Conservation (phyloP, 2,329 filamentous ascomycete genomes). For the Canariomyces notabilis region DNA sequence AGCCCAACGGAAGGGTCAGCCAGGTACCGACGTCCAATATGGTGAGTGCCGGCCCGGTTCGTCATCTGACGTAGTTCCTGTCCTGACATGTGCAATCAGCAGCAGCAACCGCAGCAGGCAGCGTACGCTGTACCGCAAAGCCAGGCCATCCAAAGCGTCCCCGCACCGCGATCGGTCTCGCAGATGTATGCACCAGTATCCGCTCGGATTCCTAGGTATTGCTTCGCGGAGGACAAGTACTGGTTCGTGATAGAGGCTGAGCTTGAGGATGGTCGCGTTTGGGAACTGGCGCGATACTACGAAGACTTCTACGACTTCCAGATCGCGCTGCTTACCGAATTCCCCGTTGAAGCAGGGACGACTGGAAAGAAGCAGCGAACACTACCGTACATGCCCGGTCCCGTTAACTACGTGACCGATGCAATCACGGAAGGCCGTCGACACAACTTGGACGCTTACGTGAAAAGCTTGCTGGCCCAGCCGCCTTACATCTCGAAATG, state of each 20-base stretch:
- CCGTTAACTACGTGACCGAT: slow-evolving; percentile 97
- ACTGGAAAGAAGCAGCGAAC: slow-evolving; percentile 72
- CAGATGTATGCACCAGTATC: slow-evolving; percentile 70
- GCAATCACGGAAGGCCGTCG: slow-evolving; percentile 90
- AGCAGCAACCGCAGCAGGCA: slow-evolving; percentile 19
- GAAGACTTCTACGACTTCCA: slow-evolving; percentile 99
- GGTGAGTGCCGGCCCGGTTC: slow-evolving; percentile 37
- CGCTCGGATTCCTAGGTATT: slow-evolving; percentile 86
- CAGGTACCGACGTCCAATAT: slow-evolving; percentile 43
- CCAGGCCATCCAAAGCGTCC: slow-evolving; percentile 32
- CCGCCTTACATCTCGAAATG: slow-evolving; percentile 80
- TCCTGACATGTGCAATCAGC: slow-evolving; percentile 9
- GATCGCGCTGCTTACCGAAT: slow-evolving; percentile 86
- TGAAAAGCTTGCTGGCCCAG: slow-evolving; percentile 82
- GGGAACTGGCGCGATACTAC: slow-evolving; percentile 92
- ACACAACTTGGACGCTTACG: slow-evolving; percentile 90
- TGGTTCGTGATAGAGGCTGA: slow-evolving; percentile 95
- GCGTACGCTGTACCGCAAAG: slow-evolving; percentile 31
- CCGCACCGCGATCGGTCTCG: slow-evolving; percentile 26
- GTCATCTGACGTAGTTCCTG: background rate
- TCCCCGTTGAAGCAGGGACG: slow-evolving; percentile 89
- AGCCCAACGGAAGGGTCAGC: slow-evolving; percentile 45
- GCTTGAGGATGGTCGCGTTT: slow-evolving; percentile 84
- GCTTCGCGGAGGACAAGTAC: slow-evolving; percentile 95
- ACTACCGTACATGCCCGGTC: slow-evolving; percentile 95